Evolutionary conservation across 2,329 filamentous ascomycete species (phyloP).

Genomic region (Epichloe sibirici): DNA sequence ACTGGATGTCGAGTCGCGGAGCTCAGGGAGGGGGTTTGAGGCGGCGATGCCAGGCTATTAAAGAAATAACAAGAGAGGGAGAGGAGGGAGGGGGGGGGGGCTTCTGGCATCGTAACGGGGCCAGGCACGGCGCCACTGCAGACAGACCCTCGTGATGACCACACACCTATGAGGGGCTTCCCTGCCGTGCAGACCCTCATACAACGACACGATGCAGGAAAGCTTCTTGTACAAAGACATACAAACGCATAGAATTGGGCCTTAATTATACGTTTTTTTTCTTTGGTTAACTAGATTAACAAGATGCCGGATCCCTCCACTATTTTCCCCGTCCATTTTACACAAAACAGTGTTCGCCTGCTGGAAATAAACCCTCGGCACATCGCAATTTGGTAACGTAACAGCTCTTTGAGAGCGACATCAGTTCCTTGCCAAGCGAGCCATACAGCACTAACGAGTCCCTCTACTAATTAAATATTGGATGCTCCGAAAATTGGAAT

Average conservation of each 20-base stretch:
- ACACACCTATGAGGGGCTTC: neutral
- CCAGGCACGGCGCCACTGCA: slow-evolving; percentile 5
- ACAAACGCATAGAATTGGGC: neutral
- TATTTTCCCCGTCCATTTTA: neutral
- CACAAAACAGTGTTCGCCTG: neutral
- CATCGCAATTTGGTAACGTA: neutral
- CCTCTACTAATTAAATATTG: neutral
- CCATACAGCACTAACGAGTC: neutral
- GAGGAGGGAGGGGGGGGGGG: slow-evolving; percentile 5
- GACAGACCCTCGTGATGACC: slow-evolving; percentile 6
- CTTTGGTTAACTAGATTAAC: neutral
- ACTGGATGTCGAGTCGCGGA: neutral
- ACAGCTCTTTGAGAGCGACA: neutral
- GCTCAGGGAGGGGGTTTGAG: neutral
- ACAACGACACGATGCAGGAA: no score
- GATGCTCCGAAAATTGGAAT: neutral
- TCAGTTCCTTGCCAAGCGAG: neutral
- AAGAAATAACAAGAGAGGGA: slow-evolving; percentile 2
- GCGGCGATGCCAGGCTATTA: neutral
- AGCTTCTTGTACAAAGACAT: neutral
- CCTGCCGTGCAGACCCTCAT: neutral
- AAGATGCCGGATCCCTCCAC: neutral
- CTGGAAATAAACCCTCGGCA: neutral
- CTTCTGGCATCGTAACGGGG: neutral
- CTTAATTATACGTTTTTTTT: neutral